Evolutionary conservation across 345 rosid species (phyloP).

Genomic region (Melaleuca quinquenervia): DNA sequence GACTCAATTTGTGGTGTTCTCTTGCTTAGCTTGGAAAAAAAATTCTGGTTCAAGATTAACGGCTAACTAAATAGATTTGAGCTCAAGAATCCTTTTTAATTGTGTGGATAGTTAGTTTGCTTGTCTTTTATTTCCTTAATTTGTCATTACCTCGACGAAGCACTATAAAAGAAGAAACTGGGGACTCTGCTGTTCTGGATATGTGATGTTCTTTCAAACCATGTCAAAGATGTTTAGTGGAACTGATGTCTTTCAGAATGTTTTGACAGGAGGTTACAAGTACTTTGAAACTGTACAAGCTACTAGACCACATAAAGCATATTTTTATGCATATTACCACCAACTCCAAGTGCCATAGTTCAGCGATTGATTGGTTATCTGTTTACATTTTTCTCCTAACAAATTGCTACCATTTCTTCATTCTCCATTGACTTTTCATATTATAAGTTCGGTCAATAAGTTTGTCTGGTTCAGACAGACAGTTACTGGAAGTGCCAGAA

Average conservation of each 20-base stretch:
- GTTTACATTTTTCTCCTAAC: neutral
- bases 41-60: neutral
- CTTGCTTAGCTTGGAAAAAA: neutral
- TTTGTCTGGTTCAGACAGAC: neutral
- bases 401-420: neutral
- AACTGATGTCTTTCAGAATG: neutral
- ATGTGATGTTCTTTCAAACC: neutral
- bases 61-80: neutral
- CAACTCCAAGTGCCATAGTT: neutral
- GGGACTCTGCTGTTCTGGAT: neutral
- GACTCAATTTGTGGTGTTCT: neutral
- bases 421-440: neutral
- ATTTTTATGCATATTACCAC: neutral
- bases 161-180: neutral
- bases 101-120: neutral
- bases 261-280: neutral
- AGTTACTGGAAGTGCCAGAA: neutral
- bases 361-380: neutral
- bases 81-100: neutral
- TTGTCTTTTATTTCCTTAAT: neutral
- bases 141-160: neutral
- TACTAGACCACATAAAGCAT: neutral
- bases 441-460: neutral
- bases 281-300: neutral
- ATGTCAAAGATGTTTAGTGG: neutral